Base-by-base conservation (phyloP, 2,329 filamentous ascomycete species). In the Lasiodiplodia hormozganensis region DNA sequence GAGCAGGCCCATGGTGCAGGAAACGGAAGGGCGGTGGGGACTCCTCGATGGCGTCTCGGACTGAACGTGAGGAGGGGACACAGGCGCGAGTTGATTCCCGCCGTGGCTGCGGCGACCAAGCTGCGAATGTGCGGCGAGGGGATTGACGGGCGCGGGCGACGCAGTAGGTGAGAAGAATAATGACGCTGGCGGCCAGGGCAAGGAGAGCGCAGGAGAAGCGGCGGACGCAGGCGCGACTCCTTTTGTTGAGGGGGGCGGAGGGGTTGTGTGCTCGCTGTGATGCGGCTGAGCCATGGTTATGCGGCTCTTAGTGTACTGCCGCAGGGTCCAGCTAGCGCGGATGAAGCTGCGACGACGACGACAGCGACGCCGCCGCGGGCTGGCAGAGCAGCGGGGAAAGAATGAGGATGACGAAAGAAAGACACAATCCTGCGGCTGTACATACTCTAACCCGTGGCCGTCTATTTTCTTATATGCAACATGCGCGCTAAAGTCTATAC, bases 401-500 rank as follows among this genome's bases (percentile, higher is more conserved):
- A 38, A n/a, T n/a, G 12, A 23, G 23, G 28, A 52, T 49, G 58
- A 64, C 43, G n/a, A 52, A 52, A 23, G 47, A 34, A 38, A 64
- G 18, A 52, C 60, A 23, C 12, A 64, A 64, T 64, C 28, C 60
- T 38, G 31, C 23, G 60, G 12, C 23, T n/a, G 43, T n/a, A 14
- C 28, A 25, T 28, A 36, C n/a, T 64, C 60, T 64, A 64, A 25
- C 28, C 47, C 8, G 25, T 31, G 60, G 43, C 31, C 31, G n/a
- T 64, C 60, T 64, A 64, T 64, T 64, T 36, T 62, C 43, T 64
- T 64, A 64, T 52, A 64, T 52, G 60, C 60, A 64, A 52, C 43
- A 64, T 64, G 60, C 60, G 21, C 60, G 60, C 60, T 64, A 64
- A 47, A 64, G 47, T 64, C 60, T 64, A 64, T 64, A 64, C 60